Percentiles rank a stretch among this genome's conserved stretches.
Conservation (phyloP, 352 stramenopile genomes). For the Aphanomyces invadans region DNA sequence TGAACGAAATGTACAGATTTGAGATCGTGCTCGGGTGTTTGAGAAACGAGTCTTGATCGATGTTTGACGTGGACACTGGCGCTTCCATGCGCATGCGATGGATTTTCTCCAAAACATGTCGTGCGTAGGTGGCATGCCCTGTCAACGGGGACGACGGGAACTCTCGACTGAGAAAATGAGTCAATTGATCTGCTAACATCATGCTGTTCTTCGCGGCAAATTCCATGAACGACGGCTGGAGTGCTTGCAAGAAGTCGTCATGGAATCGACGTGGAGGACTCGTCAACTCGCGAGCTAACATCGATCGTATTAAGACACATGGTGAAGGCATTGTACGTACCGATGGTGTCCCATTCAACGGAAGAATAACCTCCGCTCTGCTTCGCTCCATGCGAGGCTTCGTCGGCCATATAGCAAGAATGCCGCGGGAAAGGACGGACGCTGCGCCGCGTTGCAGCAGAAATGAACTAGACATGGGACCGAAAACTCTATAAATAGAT, state of each 20-base stretch:
- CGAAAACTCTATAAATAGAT: slow-evolving; percentile 22
- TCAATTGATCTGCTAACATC: slow-evolving; percentile 13
- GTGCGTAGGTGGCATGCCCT: background rate
- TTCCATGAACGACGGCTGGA: slow-evolving; percentile 20
- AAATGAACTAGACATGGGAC: background rate
- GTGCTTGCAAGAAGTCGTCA: slow-evolving; percentile 18
- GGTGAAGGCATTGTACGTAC: background rate
- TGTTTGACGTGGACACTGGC: background rate
- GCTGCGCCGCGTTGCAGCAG: background rate
- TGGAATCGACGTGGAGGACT: slow-evolving; percentile 18
- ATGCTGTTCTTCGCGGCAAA: slow-evolving; percentile 22
- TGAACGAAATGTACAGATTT: slow-evolving; percentile 23
- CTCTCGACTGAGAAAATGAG: slow-evolving; percentile 16
- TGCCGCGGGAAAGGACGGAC: background rate
- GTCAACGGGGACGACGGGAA: background rate
- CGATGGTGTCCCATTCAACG: slow-evolving; percentile 20
- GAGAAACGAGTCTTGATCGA: background rate
- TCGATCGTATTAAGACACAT: background rate
- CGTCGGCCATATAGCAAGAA: background rate
- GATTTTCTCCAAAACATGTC: slow-evolving; percentile 16
- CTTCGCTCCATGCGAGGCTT: background rate
- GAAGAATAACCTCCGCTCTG: background rate
- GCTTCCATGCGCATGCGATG: slow-evolving; percentile 24
- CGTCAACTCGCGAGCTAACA: slow-evolving; percentile 16
- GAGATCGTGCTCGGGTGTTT: slow-evolving; percentile 12